These are phyloP conservation scores for Globisporangium orthogonon DNA, from an alignment of 352 stramenopile species.

Conservation along the genomic window DNA sequence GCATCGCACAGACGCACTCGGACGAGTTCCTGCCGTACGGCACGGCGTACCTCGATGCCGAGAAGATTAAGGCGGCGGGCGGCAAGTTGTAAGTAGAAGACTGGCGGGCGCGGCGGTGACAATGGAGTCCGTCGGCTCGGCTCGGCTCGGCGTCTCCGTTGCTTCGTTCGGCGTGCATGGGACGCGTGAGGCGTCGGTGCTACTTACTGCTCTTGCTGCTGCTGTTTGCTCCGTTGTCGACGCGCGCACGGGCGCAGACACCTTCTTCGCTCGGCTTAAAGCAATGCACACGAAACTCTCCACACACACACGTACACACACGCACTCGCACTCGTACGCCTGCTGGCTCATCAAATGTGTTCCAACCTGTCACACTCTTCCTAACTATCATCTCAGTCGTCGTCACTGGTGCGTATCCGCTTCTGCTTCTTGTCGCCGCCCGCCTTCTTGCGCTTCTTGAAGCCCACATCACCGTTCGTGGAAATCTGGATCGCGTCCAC, in stretches of 20 bases:
- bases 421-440: constrained; percentile 49
- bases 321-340: background rate
- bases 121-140: too few relatives aligned
- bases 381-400: constrained; percentile 21
- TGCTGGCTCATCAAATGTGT: background rate
- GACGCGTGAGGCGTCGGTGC: too few relatives aligned
- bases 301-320: background rate
- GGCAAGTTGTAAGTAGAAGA: constrained; percentile 61
- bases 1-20: constrained; percentile 79
- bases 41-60: constrained; percentile 84
- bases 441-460: constrained; percentile 57
- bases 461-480: constrained; percentile 46
- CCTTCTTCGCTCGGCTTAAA: constrained; percentile 1
- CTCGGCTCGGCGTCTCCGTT: background rate
- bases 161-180: too few relatives aligned
- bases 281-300: constrained; percentile 11
- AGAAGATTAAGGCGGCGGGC: constrained; percentile 80
- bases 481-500: constrained; percentile 36
- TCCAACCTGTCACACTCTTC: background rate
- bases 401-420: constrained; percentile 50
- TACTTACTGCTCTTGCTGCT: too few relatives aligned
- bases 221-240: too few relatives aligned
- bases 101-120: background rate
- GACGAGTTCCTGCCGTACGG: constrained; percentile 89
- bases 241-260: too few relatives aligned